Evolutionary conservation across 768 basidiomycete species (phyloP), one percentile per base, ranked within the genome.

Genomic region (Gloeophyllum trabeum): DNA sequence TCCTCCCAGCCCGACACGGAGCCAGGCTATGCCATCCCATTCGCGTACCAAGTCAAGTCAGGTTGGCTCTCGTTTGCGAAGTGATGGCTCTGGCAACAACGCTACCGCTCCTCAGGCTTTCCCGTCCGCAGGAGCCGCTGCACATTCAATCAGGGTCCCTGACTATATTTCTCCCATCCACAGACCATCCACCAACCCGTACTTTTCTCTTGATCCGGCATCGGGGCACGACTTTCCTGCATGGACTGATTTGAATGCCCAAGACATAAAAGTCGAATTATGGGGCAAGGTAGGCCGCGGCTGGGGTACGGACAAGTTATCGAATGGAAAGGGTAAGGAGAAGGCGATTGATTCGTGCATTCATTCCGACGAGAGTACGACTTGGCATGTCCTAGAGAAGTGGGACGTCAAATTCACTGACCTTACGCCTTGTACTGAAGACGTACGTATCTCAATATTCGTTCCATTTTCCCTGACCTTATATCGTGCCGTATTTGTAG

Each of bases 91-190:
- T n/a, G n/a, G n/a, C n/a, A n/a, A n/a, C n/a, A n/a, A n/a, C n/a
- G n/a, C n/a, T n/a, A n/a, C n/a, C n/a, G n/a, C n/a, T n/a, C n/a
- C n/a, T n/a, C n/a, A n/a, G n/a, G n/a, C n/a, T n/a, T n/a, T n/a
- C n/a, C n/a, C n/a, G n/a, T n/a, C n/a, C n/a, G n/a, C n/a, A n/a
- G n/a, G n/a, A n/a, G n/a, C n/a, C n/a, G n/a, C n/a, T n/a, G n/a
- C n/a, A n/a, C n/a, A n/a, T n/a, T n/a, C n/a, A n/a, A n/a, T n/a
- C n/a, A n/a, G n/a, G n/a, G n/a, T 60, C 6, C 77, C 85, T 2
- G 73, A 85, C 53, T 92, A 79, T 57, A 70, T 90, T 38, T 94
- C 91, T 2, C 69, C 75, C 0, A 69, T 87, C 39, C 90, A 91
- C 55, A 70, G 65, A 19, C 83, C 89, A 3, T 93, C 91, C 1